Evolutionary conservation across 2,329 filamentous ascomycete species (phyloP).

Genomic region (Colletotrichum zoysiae): DNA sequence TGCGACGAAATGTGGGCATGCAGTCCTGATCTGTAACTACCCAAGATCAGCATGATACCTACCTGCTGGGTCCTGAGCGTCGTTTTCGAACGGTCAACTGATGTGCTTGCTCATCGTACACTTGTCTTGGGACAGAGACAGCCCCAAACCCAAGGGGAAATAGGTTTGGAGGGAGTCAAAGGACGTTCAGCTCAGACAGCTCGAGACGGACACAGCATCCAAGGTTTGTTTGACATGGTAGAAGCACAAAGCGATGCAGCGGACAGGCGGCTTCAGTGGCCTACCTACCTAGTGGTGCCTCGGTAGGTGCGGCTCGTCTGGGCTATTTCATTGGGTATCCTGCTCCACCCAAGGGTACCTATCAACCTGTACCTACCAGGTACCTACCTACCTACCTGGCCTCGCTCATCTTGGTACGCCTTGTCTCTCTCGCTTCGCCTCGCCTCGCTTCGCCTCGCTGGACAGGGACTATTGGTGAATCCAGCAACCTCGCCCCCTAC

Average conservation of each 20-base stretch:
- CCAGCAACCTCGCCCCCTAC: conserved; percentile 10
- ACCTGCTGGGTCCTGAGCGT: background rate
- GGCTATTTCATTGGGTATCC: background rate
- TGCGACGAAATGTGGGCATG: background rate
- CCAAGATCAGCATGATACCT: too few species aligned
- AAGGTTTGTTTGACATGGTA: background rate
- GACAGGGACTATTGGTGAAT: conserved; percentile 25
- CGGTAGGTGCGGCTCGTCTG: too few species aligned
- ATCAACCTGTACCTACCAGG: too few species aligned
- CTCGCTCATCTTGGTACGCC: background rate
- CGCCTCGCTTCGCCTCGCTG: conserved; percentile 6
- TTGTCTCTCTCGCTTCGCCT: background rate
- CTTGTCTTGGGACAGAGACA: background rate
- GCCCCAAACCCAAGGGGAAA: background rate
- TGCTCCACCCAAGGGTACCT: conserved; percentile 17
- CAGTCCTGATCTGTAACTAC: background rate
- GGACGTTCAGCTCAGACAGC: background rate
- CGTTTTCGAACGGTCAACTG: conserved; percentile 6
- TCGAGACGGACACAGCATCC: background rate
- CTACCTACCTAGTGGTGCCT: too few species aligned
- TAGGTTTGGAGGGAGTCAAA: background rate
- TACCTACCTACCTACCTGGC: background rate
- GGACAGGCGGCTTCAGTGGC: background rate
- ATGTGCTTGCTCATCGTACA: background rate
- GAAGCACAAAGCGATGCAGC: background rate